Evolutionary conservation across 2,329 filamentous ascomycete genomes (phyloP), one percentile per base, ranked within the genome.

Genomic region (Microcyclospora pomicola): DNA sequence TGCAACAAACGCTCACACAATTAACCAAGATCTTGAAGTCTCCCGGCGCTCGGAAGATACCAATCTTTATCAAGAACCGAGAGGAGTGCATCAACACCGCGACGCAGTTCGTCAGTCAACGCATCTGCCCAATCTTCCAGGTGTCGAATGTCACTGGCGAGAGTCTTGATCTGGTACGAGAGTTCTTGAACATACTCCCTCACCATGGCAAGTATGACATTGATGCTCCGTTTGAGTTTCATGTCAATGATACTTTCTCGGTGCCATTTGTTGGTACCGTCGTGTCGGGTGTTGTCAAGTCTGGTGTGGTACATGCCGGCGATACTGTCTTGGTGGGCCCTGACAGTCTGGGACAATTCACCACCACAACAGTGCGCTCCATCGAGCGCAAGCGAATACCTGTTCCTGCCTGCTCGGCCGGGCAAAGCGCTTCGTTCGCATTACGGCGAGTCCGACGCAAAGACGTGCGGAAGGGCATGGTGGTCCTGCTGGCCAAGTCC

Each of bases 401-500:
- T 15, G 88, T 95, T 0, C 85, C 86, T 0, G 84, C 80, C 1
- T 88, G 85, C 27, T 83, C 81, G 10, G 91, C 91, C 0, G 91
- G 91, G 0, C 91, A 98, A 61, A 92, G 83, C 19, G 91, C 84
- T 1, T 91, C 82, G 7, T 92, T 98, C 53, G 88, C 91, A 0
- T 60, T 98, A 37, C 87, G 91, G 48, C 80, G 86, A 45, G 73
- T 96, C 2, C 77, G 86, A 35, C 71, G 88, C 31, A 93, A 88
- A 59, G 88, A 96, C 48, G 88, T 98, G 0, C 74, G 91, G 10
- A 98, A 98, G 66, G 91, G 91, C 24, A 96, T 96, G 87, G 91
- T 98, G 1, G 85, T 96, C 4, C 67, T 98, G 24, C 82, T 86
- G 33, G 92, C 87, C 57, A 62, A 57, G 34, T 54, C 79, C 10